phyloP scores from a whole-genome alignment of 2,329 filamentous ascomycete species.

The Malbranchea zuffiana region DNA sequence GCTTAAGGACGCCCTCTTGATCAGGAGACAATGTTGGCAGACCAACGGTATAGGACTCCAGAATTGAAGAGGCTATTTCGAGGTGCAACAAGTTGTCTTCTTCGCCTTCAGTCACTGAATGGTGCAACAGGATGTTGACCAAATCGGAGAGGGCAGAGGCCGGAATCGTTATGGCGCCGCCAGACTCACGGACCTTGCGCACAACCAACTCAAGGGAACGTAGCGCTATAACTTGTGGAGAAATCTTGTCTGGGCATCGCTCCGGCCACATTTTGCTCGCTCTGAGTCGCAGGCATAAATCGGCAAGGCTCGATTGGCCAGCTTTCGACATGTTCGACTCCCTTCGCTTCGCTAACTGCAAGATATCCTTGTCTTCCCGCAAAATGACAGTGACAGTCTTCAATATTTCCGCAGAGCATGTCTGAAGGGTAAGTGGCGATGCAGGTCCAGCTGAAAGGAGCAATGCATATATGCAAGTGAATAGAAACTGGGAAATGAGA shows the following conservation, averaged over 20 bases:
- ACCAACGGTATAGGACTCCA: constrained; percentile 29
- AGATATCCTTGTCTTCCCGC: constrained; percentile 21
- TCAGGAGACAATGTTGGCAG: constrained; percentile 20
- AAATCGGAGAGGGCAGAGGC: constrained; percentile 21
- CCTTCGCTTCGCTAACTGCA: constrained; percentile 17
- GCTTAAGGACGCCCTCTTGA: constrained; percentile 21
- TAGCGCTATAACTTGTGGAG: constrained; percentile 26
- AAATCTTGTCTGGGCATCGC: constrained; percentile 16
- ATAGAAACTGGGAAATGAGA: constrained; percentile 24
- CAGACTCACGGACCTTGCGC: constrained; percentile 24
- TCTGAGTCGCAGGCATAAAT: constrained; percentile 18
- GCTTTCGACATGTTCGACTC: constrained; percentile 22
- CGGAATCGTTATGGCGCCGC: constrained; percentile 23
- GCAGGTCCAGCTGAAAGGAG: constrained; percentile 21
- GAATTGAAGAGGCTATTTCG: constrained; percentile 25
- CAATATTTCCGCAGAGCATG: constrained; percentile 26
- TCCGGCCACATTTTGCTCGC: constrained; percentile 21
- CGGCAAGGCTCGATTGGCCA: constrained; percentile 22
- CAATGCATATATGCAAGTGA: constrained; percentile 26
- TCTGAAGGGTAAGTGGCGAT: constrained; percentile 21
- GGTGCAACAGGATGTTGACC: constrained; percentile 22
- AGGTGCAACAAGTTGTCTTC: constrained; percentile 18
- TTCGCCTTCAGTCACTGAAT: constrained; percentile 13
- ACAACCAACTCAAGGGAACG: constrained; percentile 25
- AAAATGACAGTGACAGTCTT: constrained; percentile 22